phyloP scores from a whole-genome alignment of 495 filamentous ascomycete species.

The Glarea lozoyensis region DNA sequence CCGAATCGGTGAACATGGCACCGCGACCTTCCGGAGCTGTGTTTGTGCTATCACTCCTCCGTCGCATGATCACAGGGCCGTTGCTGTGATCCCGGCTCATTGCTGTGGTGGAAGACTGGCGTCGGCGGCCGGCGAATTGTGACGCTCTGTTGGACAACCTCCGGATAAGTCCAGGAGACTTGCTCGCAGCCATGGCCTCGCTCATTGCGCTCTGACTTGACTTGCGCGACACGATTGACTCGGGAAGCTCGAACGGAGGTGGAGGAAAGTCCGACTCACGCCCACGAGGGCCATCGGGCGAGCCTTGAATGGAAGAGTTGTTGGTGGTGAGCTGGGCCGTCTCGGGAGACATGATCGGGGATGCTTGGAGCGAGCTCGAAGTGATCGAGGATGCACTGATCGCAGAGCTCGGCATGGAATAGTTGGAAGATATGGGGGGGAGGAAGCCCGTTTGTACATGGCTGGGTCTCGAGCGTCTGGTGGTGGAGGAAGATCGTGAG shows the following conservation, averaged over 20 bases:
- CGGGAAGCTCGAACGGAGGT: conserved; percentile 46
- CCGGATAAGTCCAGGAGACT: conserved; percentile 34
- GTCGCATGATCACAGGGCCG: conserved; percentile 78
- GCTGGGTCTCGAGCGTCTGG: conserved; percentile 15
- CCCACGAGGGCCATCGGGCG: conserved; percentile 41
- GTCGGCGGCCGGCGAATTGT: conserved; percentile 32
- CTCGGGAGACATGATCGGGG: conserved; percentile 21
- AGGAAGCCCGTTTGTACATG: conserved; percentile 18
- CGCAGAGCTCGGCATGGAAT: conserved; percentile 16
- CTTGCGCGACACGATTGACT: conserved; percentile 34
- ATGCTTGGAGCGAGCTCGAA: conserved; percentile 17
- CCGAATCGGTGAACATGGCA: conserved; percentile 51
- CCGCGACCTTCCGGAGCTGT: conserved; percentile 43
- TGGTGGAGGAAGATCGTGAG: conserved; percentile 2
- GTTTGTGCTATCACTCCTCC: conserved; percentile 79
- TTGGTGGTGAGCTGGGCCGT: conserved; percentile 15
- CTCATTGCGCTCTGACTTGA: conserved; percentile 41
- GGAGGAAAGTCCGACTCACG: conserved; percentile 28
- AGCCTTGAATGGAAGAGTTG: conserved; percentile 40
- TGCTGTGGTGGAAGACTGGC: conserved; percentile 61
- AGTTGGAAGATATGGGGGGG: conserved; percentile 6
- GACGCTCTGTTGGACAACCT: conserved; percentile 20
- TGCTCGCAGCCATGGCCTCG: conserved; percentile 37
- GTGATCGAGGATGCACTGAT: conserved; percentile 18
- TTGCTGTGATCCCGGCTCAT: conserved; percentile 76